Conservation (phyloP, 2,329 filamentous ascomycete genomes). For the Apiospora sp. region DNA sequence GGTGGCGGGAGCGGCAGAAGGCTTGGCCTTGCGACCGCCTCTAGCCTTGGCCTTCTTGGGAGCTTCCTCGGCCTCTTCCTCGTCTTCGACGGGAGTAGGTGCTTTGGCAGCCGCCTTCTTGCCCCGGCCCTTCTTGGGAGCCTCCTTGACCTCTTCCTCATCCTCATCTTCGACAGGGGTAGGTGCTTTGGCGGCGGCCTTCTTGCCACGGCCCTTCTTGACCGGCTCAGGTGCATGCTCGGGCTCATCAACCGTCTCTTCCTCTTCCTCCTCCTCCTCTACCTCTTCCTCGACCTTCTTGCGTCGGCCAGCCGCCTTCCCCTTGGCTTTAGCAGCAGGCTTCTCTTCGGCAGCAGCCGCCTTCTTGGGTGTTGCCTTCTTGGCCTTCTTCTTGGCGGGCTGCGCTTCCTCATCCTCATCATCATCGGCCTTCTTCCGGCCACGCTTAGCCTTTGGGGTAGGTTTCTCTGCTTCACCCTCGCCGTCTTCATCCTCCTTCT, state of each 20-base stretch:
- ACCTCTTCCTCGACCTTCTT: conserved; percentile 41
- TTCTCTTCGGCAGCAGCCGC: conserved; percentile 35
- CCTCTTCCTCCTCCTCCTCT: conserved; percentile 39
- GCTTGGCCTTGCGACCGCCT: conserved; percentile 34
- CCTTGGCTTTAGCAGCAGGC: conserved; percentile 35
- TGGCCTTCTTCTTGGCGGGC: conserved; percentile 50
- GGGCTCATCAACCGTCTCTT: conserved; percentile 38
- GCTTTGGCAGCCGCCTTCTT: conserved; percentile 35
- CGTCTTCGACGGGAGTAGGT: conserved; percentile 23
- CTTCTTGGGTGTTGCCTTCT: conserved; percentile 43
- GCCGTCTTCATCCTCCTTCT: conserved; percentile 44
- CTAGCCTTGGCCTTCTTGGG: conserved; percentile 34
- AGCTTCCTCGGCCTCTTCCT: conserved; percentile 29
- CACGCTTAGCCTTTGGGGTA: conserved; percentile 47
- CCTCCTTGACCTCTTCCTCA: conserved; percentile 31
- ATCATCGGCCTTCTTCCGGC: conserved; percentile 45
- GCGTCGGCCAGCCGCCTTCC: conserved; percentile 32
- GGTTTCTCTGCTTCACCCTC: conserved; percentile 39
- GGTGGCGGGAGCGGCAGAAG: conserved; percentile 11
- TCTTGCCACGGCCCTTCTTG: conserved; percentile 29
- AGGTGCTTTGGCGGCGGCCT: conserved; percentile 31
- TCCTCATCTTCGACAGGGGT: conserved; percentile 33
- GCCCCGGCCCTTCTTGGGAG: conserved; percentile 28
- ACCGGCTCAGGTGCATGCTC: conserved; percentile 38
- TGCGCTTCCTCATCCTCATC: conserved; percentile 40